Conservation (phyloP, 495 filamentous ascomycete species). For the Penicillium bovifimosum region DNA sequence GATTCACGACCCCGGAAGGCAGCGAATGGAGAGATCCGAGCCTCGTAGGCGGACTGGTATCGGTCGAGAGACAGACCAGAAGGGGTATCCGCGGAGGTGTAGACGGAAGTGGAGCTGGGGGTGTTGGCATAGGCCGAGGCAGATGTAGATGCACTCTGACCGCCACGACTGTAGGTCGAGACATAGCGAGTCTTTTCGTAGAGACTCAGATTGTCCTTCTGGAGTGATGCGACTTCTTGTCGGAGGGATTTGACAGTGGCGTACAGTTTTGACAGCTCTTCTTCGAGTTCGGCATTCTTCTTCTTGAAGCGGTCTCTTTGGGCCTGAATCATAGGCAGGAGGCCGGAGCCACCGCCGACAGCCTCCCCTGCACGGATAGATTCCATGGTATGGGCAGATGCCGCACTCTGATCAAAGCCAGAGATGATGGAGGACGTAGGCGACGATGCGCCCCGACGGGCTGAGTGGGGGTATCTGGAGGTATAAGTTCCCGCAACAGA, state of each 20-base stretch:
- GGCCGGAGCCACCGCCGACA: constrained; percentile 78
- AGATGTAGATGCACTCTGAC: constrained; percentile 56
- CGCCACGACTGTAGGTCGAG: constrained; percentile 78
- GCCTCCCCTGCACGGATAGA: constrained; percentile 61
- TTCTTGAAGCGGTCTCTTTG: constrained; percentile 98
- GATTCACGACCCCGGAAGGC: constrained; percentile 90
- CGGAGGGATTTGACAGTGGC: constrained; percentile 77
- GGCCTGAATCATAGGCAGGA: constrained; percentile 96
- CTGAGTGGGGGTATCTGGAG: constrained; percentile 74
- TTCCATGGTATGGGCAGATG: constrained; percentile 47
- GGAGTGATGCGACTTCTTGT: constrained; percentile 84
- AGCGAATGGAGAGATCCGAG: constrained; percentile 90
- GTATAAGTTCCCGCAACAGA: constrained; percentile 92
- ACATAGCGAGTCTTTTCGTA: constrained; percentile 98
- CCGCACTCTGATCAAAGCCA: constrained; percentile 67
- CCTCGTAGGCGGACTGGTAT: constrained; percentile 91
- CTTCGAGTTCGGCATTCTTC: constrained; percentile 84
- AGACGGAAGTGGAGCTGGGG: constrained; percentile 68
- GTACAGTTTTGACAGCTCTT: constrained; percentile 80
- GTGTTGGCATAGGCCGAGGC: constrained; percentile 66
- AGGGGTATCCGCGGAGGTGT: constrained; percentile 52
- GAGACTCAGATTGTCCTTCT: constrained; percentile 92
- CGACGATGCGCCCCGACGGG: constrained; percentile 65
- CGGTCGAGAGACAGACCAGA: constrained; percentile 71
- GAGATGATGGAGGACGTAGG: constrained; percentile 97